Percentiles rank a stretch among this genome's conserved stretches.
Evolutionary conservation across 352 stramenopile species (phyloP).

Genomic region (Phytopythium cucurbitacearum): DNA sequence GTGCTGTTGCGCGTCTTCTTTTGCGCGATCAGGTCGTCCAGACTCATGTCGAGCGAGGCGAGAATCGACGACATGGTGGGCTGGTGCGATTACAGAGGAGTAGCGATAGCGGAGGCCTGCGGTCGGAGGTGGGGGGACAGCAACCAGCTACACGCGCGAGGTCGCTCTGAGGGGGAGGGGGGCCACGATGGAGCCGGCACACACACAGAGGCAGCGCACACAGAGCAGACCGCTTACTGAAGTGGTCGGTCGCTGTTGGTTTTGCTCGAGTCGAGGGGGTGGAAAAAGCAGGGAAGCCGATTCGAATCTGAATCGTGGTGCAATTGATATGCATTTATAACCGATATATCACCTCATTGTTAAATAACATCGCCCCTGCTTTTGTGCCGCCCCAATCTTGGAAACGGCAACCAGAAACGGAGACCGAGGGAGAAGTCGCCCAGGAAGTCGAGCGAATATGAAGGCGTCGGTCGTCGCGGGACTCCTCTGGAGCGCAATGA

Average conservation of each 20-base stretch:
- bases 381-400: slow-evolving; percentile 8
- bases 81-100: slow-evolving; percentile 4
- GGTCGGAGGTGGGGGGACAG: background rate
- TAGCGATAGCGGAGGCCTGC: background rate
- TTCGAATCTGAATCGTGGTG: no score
- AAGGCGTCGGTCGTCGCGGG: slow-evolving; percentile 12
- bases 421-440: slow-evolving; percentile 7
- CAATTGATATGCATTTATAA: background rate
- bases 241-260: no score
- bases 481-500: slow-evolving; percentile 17
- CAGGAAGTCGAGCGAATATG: slow-evolving; percentile 14
- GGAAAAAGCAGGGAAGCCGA: no score
- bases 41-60: slow-evolving; percentile 78
- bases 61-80: slow-evolving; percentile 72
- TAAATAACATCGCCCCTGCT: background rate
- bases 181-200: no score
- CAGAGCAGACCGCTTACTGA: no score
- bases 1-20: slow-evolving; percentile 62
- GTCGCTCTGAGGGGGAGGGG: no score
- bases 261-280: no score
- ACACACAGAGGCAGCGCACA: no score
- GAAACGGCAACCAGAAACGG: slow-evolving; percentile 18
- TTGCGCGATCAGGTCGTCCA: slow-evolving; percentile 76
- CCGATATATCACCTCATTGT: background rate
- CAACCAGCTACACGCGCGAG: background rate